These are phyloP conservation scores for Gymnopilus junonius DNA, from an alignment of 768 basidiomycete species.

Conservation along the genomic window DNA sequence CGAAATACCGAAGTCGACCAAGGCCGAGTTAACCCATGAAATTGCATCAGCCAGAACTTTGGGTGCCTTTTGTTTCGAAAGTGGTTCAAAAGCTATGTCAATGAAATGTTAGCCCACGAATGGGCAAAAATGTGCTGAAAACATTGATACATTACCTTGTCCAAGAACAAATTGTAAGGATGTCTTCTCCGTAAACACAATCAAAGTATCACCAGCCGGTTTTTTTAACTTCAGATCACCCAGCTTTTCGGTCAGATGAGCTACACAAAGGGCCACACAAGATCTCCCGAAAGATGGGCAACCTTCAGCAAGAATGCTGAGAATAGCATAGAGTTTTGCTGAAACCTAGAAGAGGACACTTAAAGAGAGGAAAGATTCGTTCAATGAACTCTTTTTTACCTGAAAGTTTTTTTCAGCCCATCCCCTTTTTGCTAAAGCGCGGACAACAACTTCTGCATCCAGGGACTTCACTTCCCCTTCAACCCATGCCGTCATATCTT, in stretches of 20 bases:
- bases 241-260: conserved; percentile 89
- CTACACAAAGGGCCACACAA: conserved; percentile 79
- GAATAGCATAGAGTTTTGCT: conserved; percentile 82
- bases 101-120: conserved; percentile 3
- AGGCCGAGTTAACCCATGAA: conserved; percentile 83
- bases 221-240: conserved; percentile 98
- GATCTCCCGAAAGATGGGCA: conserved; percentile 87
- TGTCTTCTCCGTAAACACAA: conserved; percentile 86
- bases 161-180: conserved; percentile 93
- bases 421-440: conserved; percentile 89
- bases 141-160: conserved; percentile 61
- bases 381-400: conserved; percentile 42
- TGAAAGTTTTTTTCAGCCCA: conserved; percentile 99
- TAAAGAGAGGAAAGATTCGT: neutral
- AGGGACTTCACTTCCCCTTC: conserved; percentile 65
- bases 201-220: conserved; percentile 88
- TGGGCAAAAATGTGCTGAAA: neutral
- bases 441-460: conserved; percentile 88
- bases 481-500: conserved; percentile 85
- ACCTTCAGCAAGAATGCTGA: conserved; percentile 71
- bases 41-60: conserved; percentile 94
- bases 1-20: conserved; percentile 90
- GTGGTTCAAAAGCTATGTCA: conserved; percentile 82
- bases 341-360: conserved; percentile 68
- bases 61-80: conserved; percentile 95